Percentiles rank a stretch among this genome's conserved stretches.
Conservation (phyloP, 106 monocot species). For the Narthecium ossifragum region DNA sequence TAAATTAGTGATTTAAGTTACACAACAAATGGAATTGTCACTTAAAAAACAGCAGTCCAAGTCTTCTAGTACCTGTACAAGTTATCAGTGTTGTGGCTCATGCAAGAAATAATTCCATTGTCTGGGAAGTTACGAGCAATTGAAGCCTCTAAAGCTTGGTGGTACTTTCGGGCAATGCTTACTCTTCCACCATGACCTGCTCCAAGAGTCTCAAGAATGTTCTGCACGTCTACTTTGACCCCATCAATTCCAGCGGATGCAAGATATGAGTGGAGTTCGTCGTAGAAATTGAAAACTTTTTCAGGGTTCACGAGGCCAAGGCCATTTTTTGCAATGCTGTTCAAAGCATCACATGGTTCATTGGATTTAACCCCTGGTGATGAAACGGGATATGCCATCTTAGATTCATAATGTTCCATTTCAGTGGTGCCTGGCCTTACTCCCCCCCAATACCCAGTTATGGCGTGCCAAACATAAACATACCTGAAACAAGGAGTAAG, state of each 20-base stretch:
- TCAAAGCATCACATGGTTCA: conserved; percentile 30
- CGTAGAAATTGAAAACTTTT: conserved; percentile 58
- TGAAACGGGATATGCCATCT: conserved; percentile 45
- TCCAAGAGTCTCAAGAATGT: conserved; percentile 70
- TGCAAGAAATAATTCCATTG: conserved; percentile 74
- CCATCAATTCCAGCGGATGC: conserved; percentile 62
- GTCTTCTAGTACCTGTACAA: conserved; percentile 45
- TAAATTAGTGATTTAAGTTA: too few species aligned
- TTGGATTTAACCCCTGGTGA: conserved; percentile 57
- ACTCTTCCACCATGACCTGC: conserved; percentile 73
- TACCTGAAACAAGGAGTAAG: conserved; percentile 32
- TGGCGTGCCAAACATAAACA: conserved; percentile 76
- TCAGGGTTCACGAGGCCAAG: conserved; percentile 73
- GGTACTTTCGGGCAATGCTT: conserved; percentile 49
- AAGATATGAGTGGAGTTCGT: conserved; percentile 69
- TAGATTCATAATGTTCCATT: conserved; percentile 64
- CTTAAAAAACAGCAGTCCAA: background rate
- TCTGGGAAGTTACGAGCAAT: conserved; percentile 59
- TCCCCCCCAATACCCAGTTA: conserved; percentile 83
- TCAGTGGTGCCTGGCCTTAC: conserved; percentile 39
- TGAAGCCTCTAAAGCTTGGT: conserved; percentile 65
- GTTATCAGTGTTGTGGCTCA: conserved; percentile 78
- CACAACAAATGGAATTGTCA: background rate
- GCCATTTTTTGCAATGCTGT: conserved; percentile 47
- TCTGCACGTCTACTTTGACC: conserved; percentile 79